phyloP scores from a whole-genome alignment of 345 rosid species.

The Crucihimalaya himalaica region DNA sequence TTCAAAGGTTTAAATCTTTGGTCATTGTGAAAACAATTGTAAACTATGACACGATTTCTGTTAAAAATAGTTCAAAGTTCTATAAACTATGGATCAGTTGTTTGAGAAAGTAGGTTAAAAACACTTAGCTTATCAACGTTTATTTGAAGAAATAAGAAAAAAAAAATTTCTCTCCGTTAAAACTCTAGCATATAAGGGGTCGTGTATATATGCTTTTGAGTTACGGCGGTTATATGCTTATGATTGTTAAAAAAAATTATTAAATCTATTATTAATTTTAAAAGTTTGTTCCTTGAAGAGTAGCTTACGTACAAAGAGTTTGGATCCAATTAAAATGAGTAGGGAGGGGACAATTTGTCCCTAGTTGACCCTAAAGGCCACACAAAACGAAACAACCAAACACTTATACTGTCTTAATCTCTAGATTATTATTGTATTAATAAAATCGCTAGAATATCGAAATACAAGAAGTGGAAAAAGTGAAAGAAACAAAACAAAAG shows the following conservation, averaged over 20 bases:
- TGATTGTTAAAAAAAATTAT: not conserved
- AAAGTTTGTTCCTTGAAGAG: constrained; percentile 9
- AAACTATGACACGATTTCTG: not conserved
- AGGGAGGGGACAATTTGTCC: constrained; percentile 29
- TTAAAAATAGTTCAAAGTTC: not conserved
- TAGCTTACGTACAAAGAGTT: constrained; percentile 25
- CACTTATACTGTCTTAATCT: constrained; percentile 17
- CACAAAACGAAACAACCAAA: constrained; percentile 22
- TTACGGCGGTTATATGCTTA: constrained; percentile 2
- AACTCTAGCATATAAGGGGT: not conserved
- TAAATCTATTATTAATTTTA: not conserved
- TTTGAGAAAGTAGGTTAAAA: not conserved
- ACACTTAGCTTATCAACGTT: not conserved
- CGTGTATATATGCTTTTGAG: not conserved
- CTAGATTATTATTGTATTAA: not conserved
- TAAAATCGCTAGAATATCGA: not conserved
- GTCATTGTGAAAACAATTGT: not conserved
- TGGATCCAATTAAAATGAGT: constrained; percentile 31
- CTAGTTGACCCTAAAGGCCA: constrained; percentile 35
- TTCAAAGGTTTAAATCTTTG: not conserved
- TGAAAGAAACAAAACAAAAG: no score
- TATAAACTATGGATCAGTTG: no score
- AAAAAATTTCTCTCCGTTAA: not conserved
- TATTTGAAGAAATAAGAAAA: not conserved
- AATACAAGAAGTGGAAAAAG: constrained; percentile 3